Evolutionary conservation across 495 filamentous ascomycete genomes (phyloP).

Genomic region (Podospora sp.): DNA sequence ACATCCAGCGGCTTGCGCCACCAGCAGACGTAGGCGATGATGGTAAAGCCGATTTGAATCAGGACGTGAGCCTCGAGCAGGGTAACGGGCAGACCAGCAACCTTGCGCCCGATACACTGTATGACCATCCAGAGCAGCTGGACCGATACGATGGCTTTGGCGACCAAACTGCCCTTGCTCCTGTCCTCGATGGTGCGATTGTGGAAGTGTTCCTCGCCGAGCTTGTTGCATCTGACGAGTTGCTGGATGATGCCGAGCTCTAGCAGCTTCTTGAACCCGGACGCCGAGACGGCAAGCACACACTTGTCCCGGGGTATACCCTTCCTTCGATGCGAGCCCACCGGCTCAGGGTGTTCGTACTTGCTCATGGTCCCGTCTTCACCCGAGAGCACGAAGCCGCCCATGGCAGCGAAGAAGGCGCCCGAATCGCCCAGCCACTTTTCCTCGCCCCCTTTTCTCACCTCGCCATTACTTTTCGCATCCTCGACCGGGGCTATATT

Average conservation of each 20-base stretch:
- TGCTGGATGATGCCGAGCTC: neutral
- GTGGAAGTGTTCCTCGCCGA: neutral
- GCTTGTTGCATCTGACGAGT: neutral
- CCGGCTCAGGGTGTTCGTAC: neutral
- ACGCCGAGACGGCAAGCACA: too few species aligned
- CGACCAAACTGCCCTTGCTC: neutral
- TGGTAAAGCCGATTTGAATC: neutral
- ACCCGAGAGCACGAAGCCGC: neutral
- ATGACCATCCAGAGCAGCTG: conserved; percentile 15
- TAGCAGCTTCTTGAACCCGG: too few species aligned
- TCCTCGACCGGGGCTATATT: too few species aligned
- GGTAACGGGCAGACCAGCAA: neutral
- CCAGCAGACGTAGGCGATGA: conserved; percentile 9
- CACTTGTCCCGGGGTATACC: neutral
- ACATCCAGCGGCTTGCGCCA: conserved; percentile 15
- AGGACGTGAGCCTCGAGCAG: conserved; percentile 11
- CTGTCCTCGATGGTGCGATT: neutral
- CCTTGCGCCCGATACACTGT: conserved; percentile 8
- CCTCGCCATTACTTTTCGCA: too few species aligned
- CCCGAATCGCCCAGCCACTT: conserved; percentile 8
- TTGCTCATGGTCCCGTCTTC: neutral
- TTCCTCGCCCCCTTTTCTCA: neutral
- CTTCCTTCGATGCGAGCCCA: neutral
- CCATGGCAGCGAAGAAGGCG: conserved; percentile 12
- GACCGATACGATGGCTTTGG: neutral